phyloP scores from a whole-genome alignment of 805 yeast species.

The Isabelozyma gotoi region DNA sequence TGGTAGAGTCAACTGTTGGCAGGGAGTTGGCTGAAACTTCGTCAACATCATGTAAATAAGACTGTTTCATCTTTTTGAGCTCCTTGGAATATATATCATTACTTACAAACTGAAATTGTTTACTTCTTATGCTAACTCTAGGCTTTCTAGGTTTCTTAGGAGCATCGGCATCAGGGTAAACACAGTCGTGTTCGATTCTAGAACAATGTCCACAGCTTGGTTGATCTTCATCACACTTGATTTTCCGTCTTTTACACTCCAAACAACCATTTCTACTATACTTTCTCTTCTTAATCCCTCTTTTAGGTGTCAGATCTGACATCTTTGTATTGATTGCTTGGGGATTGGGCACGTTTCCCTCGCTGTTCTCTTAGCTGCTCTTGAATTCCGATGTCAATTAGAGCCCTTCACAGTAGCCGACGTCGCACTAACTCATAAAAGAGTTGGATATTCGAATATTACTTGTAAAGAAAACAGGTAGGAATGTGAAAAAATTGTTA shows the following conservation, averaged over 20 bases:
- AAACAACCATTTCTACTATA: slow-evolving; percentile 41
- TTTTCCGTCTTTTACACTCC: slow-evolving; percentile 44
- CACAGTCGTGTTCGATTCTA: slow-evolving; percentile 32
- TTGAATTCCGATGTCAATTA: no score
- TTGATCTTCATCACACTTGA: slow-evolving; percentile 41
- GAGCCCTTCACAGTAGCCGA: no score
- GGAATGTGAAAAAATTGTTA: no score
- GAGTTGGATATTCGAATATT: no score
- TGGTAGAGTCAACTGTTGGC: neutral
- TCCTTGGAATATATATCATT: neutral
- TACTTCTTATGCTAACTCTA: neutral
- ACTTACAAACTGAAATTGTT: neutral
- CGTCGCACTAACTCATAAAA: no score
- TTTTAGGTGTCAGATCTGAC: neutral
- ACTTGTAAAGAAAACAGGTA: no score
- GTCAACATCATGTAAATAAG: neutral
- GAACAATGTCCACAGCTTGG: slow-evolving; percentile 37
- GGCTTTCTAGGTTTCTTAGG: slow-evolving; percentile 2
- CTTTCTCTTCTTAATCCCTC: slow-evolving; percentile 13
- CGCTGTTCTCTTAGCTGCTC: no score
- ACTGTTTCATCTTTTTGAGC: neutral
- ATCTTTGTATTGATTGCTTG: neutral
- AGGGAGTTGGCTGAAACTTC: neutral
- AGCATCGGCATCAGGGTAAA: slow-evolving; percentile 35
- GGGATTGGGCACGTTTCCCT: no score